phyloP scores from a whole-genome alignment of 2,329 filamentous ascomycete species.

The Verticillium isaacii region DNA sequence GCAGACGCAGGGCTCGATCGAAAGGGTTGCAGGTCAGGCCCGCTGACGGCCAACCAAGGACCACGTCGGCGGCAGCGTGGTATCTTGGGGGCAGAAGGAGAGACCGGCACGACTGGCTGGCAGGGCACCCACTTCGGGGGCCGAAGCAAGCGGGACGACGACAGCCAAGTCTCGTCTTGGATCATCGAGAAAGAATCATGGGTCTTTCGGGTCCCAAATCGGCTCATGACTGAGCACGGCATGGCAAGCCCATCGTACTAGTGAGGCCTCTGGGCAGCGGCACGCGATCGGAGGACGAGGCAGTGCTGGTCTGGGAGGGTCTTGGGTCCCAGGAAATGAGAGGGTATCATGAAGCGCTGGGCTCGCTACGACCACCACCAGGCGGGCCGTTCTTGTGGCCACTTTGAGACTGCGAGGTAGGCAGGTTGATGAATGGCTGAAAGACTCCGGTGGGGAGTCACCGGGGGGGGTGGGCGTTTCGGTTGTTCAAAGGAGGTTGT shows the following conservation, averaged over 20 bases:
- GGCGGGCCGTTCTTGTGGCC: neutral
- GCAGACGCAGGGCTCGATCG: conserved; percentile 1
- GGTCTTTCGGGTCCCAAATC: no score
- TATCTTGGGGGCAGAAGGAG: neutral
- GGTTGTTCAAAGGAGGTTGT: neutral
- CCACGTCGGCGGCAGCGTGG: conserved; percentile 1
- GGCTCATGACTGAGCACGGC: neutral
- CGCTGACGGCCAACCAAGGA: conserved; percentile 10
- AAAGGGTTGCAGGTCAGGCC: conserved; percentile 5
- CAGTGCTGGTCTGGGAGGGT: conserved; percentile 22
- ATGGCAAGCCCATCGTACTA: neutral
- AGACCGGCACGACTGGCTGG: neutral
- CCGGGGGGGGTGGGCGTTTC: neutral
- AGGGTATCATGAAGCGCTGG: conserved; percentile 26
- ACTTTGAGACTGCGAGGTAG: neutral
- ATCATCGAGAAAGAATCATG: no score
- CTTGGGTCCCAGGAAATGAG: conserved; percentile 19
- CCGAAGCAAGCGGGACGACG: neutral
- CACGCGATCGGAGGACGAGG: conserved; percentile 16
- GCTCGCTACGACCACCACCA: conserved; percentile 1
- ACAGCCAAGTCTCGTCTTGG: neutral
- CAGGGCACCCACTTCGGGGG: neutral
- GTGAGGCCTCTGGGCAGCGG: neutral
- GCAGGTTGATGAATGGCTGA: neutral
- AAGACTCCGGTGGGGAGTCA: neutral